Percentiles rank a stretch among this genome's conserved stretches.
phyloP scores from a whole-genome alignment of 805 yeast species.

The Yarrowia bubula region DNA sequence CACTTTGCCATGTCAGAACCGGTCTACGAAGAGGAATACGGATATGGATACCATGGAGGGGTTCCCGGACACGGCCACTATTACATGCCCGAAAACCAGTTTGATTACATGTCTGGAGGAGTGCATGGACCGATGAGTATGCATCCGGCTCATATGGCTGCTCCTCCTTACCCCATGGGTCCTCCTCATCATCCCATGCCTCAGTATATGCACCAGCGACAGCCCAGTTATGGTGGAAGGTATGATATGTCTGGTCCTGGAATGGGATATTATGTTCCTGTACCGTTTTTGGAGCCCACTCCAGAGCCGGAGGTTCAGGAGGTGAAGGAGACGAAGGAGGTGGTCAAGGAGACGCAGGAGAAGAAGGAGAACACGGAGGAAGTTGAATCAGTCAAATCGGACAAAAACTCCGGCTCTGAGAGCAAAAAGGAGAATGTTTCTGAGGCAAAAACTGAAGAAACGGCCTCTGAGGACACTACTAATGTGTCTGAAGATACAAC shows the following conservation, averaged over 20 bases:
- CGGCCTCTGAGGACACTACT: too few species aligned
- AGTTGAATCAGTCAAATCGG: neutral
- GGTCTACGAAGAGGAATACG: neutral
- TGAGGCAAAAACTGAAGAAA: too few species aligned
- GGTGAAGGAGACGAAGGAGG: neutral
- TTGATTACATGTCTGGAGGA: neutral
- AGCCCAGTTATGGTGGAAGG: neutral
- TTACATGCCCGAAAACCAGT: constrained; percentile 5
- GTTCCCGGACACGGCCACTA: neutral
- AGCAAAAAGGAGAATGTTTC: neutral
- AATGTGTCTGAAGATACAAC: too few species aligned
- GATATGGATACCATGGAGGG: neutral
- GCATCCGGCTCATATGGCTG: neutral
- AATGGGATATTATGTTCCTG: constrained; percentile 8
- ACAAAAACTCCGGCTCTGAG: neutral
- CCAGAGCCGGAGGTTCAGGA: neutral
- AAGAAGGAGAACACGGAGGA: neutral
- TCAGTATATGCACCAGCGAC: neutral
- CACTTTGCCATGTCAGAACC: neutral
- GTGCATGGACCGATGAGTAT: neutral
- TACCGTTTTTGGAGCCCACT: neutral
- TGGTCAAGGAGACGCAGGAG: neutral
- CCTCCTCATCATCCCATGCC: neutral
- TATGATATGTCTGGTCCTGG: neutral
- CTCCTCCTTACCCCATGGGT: neutral